Conservation (phyloP, 1,139 yeast genomes). For the Hyphopichia burtonii region DNA sequence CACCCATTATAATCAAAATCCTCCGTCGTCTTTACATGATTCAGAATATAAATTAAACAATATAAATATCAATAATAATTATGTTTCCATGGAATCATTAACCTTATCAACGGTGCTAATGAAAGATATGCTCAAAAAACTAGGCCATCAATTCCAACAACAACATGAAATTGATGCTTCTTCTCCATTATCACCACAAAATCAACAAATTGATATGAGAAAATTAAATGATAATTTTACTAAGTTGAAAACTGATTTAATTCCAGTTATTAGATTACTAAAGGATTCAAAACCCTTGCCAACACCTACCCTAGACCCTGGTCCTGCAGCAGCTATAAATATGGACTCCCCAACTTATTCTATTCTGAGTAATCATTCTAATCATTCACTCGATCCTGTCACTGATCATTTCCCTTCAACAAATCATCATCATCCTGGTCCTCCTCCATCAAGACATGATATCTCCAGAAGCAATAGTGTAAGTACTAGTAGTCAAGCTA, state of each 20-base stretch:
- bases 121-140: conserved; percentile 38
- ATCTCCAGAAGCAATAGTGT: conserved; percentile 15
- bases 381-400: background rate
- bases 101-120: conserved; percentile 30
- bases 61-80: conserved; percentile 33
- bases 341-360: conserved; percentile 37
- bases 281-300: conserved; percentile 60
- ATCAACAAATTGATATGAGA: conserved; percentile 30
- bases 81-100: conserved; percentile 35
- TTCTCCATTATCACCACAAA: conserved; percentile 20
- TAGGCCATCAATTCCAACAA: conserved; percentile 16
- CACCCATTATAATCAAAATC: conserved; percentile 29
- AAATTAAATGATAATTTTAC: conserved; percentile 48
- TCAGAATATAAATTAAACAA: conserved; percentile 28
- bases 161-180: conserved; percentile 9
- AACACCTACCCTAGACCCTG: conserved; percentile 50
- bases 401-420: conserved; percentile 1
- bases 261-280: conserved; percentile 50
- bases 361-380: conserved; percentile 15
- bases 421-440: conserved; percentile 10
- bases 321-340: conserved; percentile 22
- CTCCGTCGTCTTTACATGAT: conserved; percentile 31
- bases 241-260: conserved; percentile 50
- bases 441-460: conserved; percentile 1
- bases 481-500: conserved; percentile 8